A percentile compares a stretch with the other conserved stretches of the same genome.
Evolutionary conservation across 208 protist genomes (phyloP).

Genomic region (Spironucleus salmonicida): DNA sequence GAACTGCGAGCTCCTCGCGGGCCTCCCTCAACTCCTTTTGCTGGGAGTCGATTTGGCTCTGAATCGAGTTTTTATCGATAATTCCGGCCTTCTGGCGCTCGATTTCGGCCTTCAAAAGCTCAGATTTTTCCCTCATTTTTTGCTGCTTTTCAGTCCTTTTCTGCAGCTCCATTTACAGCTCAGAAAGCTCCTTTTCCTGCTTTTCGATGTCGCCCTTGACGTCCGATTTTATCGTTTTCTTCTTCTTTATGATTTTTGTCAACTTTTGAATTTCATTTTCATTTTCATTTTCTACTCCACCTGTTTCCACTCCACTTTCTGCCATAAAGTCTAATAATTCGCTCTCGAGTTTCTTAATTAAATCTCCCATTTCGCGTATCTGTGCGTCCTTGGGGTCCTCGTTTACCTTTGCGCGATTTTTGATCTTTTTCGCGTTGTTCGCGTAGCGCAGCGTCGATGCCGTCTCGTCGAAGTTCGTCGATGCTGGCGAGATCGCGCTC

Average conservation of each 20-base stretch:
- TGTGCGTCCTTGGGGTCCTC: constrained; percentile 19
- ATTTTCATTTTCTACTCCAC: not conserved
- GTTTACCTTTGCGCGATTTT: constrained; percentile 34
- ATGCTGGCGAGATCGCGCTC: constrained; percentile 59
- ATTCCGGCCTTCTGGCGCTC: too few relatives aligned
- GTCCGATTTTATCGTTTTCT: too few relatives aligned
- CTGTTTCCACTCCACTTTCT: too few relatives aligned
- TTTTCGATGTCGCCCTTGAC: not conserved
- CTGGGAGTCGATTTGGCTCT: too few relatives aligned
- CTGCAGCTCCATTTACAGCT: not conserved
- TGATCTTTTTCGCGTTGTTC: constrained; percentile 28
- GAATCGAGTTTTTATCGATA: too few relatives aligned
- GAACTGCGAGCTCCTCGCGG: too few relatives aligned
- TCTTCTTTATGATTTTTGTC: not conserved
- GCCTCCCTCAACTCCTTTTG: too few relatives aligned
- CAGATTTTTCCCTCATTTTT: too few relatives aligned
- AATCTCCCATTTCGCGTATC: constrained; percentile 2
- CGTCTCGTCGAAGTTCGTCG: constrained; percentile 50
- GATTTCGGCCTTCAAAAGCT: too few relatives aligned
- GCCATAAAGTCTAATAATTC: not conserved
- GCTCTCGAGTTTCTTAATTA: not conserved
- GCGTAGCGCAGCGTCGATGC: constrained; percentile 29
- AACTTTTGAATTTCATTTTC: not conserved
- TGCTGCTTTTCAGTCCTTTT: too few relatives aligned
- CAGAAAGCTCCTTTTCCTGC: not conserved